A percentile compares a stretch with the other conserved stretches of the same genome.
Conservation (phyloP, 2,329 filamentous ascomycete species). For the Pseudopyricularia cyperi region DNA sequence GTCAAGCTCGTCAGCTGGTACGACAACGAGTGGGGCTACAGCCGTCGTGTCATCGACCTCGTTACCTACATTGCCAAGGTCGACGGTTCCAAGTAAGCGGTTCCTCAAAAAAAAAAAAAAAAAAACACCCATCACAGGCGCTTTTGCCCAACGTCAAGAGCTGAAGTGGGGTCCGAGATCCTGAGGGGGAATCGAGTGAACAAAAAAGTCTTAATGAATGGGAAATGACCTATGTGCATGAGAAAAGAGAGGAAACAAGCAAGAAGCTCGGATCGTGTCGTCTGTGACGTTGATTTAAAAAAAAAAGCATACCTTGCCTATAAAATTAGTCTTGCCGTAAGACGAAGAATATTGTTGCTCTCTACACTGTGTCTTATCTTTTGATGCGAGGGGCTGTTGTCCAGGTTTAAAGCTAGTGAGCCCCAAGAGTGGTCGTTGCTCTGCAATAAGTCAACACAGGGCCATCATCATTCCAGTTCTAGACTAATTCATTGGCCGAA, state of each 20-base stretch:
- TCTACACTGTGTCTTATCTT: no score
- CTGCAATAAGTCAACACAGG: no score
- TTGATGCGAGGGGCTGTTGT: no score
- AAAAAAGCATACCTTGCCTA: neutral
- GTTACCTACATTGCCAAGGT: slow-evolving; percentile 67
- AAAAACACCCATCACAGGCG: neutral
- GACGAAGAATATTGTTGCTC: neutral
- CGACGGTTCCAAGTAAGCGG: slow-evolving; percentile 41
- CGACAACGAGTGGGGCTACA: slow-evolving; percentile 99
- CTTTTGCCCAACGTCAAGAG: neutral
- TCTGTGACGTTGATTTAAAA: neutral
- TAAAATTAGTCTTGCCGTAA: neutral
- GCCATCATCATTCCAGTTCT: no score
- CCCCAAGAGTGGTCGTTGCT: no score
- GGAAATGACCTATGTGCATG: neutral
- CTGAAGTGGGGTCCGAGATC: neutral
- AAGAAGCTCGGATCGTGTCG: neutral
- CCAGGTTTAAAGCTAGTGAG: no score
- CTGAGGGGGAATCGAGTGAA: neutral
- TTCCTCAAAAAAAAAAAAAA: neutral
- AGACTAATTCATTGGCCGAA: no score
- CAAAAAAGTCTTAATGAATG: neutral
- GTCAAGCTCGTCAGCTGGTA: slow-evolving; percentile 98
- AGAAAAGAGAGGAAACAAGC: neutral
- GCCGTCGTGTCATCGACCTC: slow-evolving; percentile 83